Evolutionary conservation across 148 eudicot genomes (phyloP), one percentile per base, ranked within the genome.

Genomic region (Vaccinium myrtillus): DNA sequence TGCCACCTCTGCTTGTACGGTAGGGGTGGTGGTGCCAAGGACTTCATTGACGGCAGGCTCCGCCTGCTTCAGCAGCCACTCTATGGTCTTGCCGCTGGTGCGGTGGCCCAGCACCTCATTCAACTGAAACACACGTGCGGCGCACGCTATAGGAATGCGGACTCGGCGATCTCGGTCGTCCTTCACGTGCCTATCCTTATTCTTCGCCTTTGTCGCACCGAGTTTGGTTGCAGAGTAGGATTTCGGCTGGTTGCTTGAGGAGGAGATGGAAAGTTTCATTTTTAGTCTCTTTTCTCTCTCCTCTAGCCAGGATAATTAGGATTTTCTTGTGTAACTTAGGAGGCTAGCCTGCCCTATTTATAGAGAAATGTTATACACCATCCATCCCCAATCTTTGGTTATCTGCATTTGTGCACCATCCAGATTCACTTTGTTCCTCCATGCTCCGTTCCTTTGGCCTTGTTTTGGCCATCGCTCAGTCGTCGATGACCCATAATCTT

Each of bases 61-160:
- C 0, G 77, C 77, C 4, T 73, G 77, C 50, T 73, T 32, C 21
- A 73, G 77, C 49, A 73, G 21, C 77, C 77, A 73, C 4, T 73
- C 77, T 15, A 73, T 36, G 11, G 77, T 73, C 49, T 73, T 49
- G 49, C 77, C 77, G n/a, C 49, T 6, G 10, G 77, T 36, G 23
- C n/a, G 49, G 77, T 73, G 77, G 77, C 77, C 49, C 10, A 73
- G 21, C n/a, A 73, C 77, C 77, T 73, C 21, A 16, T 21, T 36
- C 43, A 73, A 6, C 49, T 36, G 77, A 73, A 73, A 73, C 46
- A 73, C 77, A 16, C 49, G 49, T 0, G 48, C n/a, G 1, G 77
- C 77, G 14, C 77, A 73, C 0, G 77, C 48, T 1, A 11, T 39
- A 2, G 77, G 77, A 18, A 73, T 73, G 49, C 77, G 77, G 49